These are phyloP conservation scores for Gardenia jasminoides DNA, from an alignment of 257 asterid genomes.

Conservation along the genomic window DNA sequence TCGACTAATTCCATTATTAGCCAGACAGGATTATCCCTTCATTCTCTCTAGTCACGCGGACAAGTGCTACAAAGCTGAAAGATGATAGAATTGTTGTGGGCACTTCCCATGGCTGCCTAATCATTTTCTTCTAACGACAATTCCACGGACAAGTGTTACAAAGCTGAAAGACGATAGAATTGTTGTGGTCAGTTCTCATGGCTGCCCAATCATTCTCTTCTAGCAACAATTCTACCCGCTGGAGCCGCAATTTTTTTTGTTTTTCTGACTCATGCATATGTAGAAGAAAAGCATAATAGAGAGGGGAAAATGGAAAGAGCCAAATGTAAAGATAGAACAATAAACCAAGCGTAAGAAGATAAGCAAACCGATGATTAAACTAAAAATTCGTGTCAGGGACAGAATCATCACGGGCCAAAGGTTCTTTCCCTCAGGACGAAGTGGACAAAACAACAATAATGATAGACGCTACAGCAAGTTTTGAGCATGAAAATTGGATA, in stretches of 20 bases:
- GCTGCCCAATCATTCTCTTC: too few species aligned
- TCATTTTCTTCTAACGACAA: too few species aligned
- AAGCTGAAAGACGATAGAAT: too few species aligned
- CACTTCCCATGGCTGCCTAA: too few species aligned
- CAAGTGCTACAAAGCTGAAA: too few species aligned
- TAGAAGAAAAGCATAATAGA: too few species aligned
- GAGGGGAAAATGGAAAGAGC: neutral
- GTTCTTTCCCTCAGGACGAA: neutral
- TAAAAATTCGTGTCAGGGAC: neutral
- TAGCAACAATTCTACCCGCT: too few species aligned
- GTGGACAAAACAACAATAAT: conserved; percentile 8
- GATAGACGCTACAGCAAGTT: neutral
- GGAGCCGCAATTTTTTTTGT: too few species aligned
- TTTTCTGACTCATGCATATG: too few species aligned
- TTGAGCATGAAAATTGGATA: neutral
- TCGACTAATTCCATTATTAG: neutral
- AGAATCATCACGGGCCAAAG: neutral
- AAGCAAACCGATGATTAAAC: neutral
- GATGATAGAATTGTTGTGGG: too few species aligned
- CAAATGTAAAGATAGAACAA: neutral
- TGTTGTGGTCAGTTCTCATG: too few species aligned
- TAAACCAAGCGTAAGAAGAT: neutral
- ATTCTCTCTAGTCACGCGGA: neutral
- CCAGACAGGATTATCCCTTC: neutral
- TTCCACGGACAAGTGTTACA: too few species aligned